Conservation (phyloP, 495 filamentous ascomycete species). For the Alectoria sarmentosa region DNA sequence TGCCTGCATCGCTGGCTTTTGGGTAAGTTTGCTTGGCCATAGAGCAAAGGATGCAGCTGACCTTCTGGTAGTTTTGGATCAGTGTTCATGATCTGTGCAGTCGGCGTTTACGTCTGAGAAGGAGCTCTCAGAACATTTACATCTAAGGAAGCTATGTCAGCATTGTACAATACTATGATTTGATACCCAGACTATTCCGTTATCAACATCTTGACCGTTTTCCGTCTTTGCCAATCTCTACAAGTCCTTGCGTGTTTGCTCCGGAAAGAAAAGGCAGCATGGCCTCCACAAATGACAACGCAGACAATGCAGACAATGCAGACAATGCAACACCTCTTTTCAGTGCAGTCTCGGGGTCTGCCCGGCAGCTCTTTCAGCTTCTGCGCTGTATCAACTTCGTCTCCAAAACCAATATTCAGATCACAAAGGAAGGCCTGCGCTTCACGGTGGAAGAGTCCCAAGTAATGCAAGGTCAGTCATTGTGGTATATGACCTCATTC, state of each 20-base stretch:
- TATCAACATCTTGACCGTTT: not conserved
- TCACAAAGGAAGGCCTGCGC: constrained; percentile 72
- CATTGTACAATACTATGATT: constrained; percentile 22
- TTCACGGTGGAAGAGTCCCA: constrained; percentile 80
- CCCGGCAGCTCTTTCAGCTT: constrained; percentile 80
- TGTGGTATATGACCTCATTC: constrained; percentile 2
- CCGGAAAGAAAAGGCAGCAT: constrained; percentile 8
- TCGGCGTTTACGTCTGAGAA: constrained; percentile 93
- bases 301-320: constrained; percentile 29
- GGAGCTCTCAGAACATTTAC: constrained; percentile 28
- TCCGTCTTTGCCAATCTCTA: not conserved
- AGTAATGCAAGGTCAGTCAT: constrained; percentile 69
- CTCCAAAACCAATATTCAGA: constrained; percentile 72
- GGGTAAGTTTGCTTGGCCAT: constrained; percentile 52
- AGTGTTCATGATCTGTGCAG: constrained; percentile 96
- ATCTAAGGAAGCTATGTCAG: constrained; percentile 16
- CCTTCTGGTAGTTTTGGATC: constrained; percentile 68
- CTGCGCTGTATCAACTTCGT: constrained; percentile 82
- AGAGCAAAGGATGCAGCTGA: constrained; percentile 14
- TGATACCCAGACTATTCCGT: constrained; percentile 10
- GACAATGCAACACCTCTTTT: constrained; percentile 51
- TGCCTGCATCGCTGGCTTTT: constrained; percentile 82
- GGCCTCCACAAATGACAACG: constrained; percentile 15
- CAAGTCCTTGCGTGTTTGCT: not conserved
- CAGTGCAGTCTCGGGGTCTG: constrained; percentile 76